Evolutionary conservation across 768 basidiomycete genomes (phyloP).

Genomic region (Termitomyces heimii): DNA sequence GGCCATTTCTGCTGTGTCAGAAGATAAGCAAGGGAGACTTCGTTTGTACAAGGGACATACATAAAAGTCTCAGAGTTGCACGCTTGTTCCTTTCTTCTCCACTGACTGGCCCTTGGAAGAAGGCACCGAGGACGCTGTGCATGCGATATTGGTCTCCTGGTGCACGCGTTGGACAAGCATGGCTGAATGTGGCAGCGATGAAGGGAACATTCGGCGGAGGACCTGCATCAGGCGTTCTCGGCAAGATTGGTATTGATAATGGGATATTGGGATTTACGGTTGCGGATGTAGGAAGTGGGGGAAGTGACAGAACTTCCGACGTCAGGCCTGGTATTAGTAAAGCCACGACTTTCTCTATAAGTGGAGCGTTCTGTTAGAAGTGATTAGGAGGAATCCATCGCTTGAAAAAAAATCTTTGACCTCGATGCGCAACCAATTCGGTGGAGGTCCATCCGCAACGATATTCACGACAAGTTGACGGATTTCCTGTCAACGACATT

Average conservation of each 20-base stretch:
- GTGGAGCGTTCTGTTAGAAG: constrained; percentile 53
- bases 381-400: background rate
- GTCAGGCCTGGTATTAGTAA: constrained; percentile 87
- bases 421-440: constrained; percentile 82
- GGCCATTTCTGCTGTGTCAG: constrained; percentile 48
- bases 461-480: constrained; percentile 83
- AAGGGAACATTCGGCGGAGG: constrained; percentile 47
- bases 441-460: constrained; percentile 75
- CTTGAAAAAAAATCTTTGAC: constrained; percentile 34
- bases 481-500: constrained; percentile 55
- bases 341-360: constrained; percentile 73
- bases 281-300: constrained; percentile 65
- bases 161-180: constrained; percentile 89
- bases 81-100: constrained; percentile 75
- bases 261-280: constrained; percentile 46
- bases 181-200: constrained; percentile 77
- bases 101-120: constrained; percentile 78
- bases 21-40: constrained; percentile 1
- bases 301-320: constrained; percentile 63
- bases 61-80: constrained; percentile 30
- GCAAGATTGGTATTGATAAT: constrained; percentile 31
- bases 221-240: constrained; percentile 17
- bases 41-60: constrained; percentile 20
- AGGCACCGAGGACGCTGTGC: constrained; percentile 78
- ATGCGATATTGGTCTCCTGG: constrained; percentile 84